Evolutionary conservation across 2,329 filamentous ascomycete species (phyloP), one percentile per base, ranked within the genome.

Genomic region (Neofusicoccum laricinum): DNA sequence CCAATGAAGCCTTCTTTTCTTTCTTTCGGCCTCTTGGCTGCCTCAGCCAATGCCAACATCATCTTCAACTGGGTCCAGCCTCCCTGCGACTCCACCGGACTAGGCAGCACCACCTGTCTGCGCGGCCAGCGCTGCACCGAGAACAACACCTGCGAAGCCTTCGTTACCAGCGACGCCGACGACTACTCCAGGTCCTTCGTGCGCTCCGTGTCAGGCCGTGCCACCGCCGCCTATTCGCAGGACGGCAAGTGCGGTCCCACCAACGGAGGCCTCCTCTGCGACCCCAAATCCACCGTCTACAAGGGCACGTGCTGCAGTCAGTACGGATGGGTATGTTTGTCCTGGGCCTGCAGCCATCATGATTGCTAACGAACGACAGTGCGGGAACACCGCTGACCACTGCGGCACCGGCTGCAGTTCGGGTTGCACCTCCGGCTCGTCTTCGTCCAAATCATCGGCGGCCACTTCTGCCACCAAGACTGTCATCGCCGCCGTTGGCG

Each of bases 41-140:
- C 74, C 59, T 66, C 77, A 15, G 72, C 74, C 19, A 72, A 73
- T 5, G 81, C 80, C 62, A 84, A 84, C 69, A 83, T 84, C 71
- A 77, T 80, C 66, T 82, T 83, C 71, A 71, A 73, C 41, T 78
- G 78, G 73, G 78, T 81, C 8, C 76, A 80, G 55, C 77, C 82
- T 21, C 75, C 65, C 3, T 84, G 82, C 71, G 70, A 78, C 61
- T 68, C 69, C 63, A 66, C 64, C 30, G 38, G 67, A 0, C 36
- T 69, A 7, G 69, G 43, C n/a, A 68, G 53, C 34, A 70, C 55
- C 63, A 66, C 64, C 19, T 81, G 79, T 66, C 68, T 79, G 57
- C 73, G 72, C 58, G 76, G 78, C 49, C 74, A 79, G 68, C 66
- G 75, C 61, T 79, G 75, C 69, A 70, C 70, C 11, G 64, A 71